Base-by-base conservation (phyloP, 1,284 basidiomycete genomes). In the Fistulinella cinereoalba region DNA sequence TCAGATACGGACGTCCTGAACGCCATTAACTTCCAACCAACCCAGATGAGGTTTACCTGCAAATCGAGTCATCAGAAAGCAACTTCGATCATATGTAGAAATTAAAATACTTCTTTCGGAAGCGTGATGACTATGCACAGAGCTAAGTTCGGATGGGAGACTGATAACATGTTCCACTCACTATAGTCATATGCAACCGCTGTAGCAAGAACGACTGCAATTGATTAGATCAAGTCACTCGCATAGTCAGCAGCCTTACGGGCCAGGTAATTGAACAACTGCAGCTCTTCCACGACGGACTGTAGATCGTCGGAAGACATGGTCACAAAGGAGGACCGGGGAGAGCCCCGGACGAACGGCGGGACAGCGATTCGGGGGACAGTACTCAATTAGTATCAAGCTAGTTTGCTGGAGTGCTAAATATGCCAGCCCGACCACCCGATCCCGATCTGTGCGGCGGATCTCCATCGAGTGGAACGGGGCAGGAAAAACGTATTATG, bases 101-200 rank as follows among this genome's bases (percentile, higher is more conserved):
- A n/a, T 22, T 1, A n/a, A 22, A 11, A 57, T n/a, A 37, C 51
- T 52, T 62, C 56, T 4, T 45, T 25, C 6, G 47, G 19, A 22
- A 62, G 36, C 2, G 55, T 49, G 11, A 62, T 37, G 27, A 56
- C 56, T 58, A 27, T 39, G 15, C 15, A 15, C 19, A 29, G 25
- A 11, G 5, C 5, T 44, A 16, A 33, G n/a, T 8, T 22, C 22
- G 7, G 29, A 21, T 16, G 6, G 5, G 18, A 47, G 12, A 8
- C 6, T n/a, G 6, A 22, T 3, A 23, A 28, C 7, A 18, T 25
- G 18, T 9, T 18, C 6, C n/a, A 43, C 57, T 49, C 41, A 60
- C 56, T 15, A 31, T 58, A 62, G 25, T 62, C 56, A 41, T 62
- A 57, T 21, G 13, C 1, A 27, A 55, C 29, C 2, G 33, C 59